These are phyloP conservation scores for Aegilops longissima DNA, from an alignment of 176 grass and related monocot species.

Conservation along the genomic window DNA sequence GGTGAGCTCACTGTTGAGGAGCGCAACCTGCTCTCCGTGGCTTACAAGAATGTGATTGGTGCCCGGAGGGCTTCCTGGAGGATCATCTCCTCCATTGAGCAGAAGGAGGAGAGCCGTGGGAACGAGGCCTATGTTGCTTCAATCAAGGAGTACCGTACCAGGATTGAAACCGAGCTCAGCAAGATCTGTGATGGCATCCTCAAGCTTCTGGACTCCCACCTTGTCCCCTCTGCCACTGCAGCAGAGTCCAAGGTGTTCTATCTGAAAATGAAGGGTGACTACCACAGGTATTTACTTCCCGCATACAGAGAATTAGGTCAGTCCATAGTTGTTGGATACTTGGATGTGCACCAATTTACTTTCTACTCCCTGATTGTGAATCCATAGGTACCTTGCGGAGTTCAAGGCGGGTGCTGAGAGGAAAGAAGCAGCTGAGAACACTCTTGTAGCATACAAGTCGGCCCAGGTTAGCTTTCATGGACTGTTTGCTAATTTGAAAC, in stretches of 20 bases:
- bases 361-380: not conserved
- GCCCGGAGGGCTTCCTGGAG: constrained; percentile 58
- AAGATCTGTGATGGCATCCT: constrained; percentile 71
- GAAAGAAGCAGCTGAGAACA: constrained; percentile 60
- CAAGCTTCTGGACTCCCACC: constrained; percentile 57
- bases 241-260: constrained; percentile 65
- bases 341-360: not conserved
- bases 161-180: constrained; percentile 53
- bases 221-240: constrained; percentile 39
- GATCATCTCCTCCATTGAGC: constrained; percentile 65
- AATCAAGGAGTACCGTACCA: constrained; percentile 57
- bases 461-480: constrained; percentile 39
- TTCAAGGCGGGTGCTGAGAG: constrained; percentile 57
- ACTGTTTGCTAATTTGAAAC: not conserved
- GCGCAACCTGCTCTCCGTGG: constrained; percentile 62
- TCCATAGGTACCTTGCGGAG: constrained; percentile 59
- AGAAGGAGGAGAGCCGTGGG: constrained; percentile 65
- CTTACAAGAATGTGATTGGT: constrained; percentile 64
- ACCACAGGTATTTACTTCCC: constrained; percentile 44
- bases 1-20: constrained; percentile 59
- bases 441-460: constrained; percentile 52
- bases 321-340: too few species aligned
- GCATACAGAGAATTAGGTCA: not conserved
- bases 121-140: constrained; percentile 44
- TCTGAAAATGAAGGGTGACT: constrained; percentile 67